These are phyloP conservation scores for Globisporangium abappressorium DNA, from an alignment of 352 stramenopile species.

Conservation along the genomic window DNA sequence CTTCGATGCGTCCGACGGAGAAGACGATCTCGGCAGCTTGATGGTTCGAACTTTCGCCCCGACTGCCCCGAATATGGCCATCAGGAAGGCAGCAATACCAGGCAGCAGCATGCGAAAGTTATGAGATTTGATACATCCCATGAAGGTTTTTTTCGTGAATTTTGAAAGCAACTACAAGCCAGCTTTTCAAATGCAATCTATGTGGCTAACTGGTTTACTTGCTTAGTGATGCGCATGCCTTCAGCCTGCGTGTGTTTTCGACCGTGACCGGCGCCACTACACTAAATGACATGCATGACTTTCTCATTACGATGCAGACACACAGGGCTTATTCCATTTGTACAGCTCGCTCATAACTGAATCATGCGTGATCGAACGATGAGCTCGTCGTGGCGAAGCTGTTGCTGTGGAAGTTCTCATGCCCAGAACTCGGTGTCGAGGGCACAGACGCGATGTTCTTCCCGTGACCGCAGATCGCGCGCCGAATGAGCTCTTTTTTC, in stretches of 20 bases:
- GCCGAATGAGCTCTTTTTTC: conserved; percentile 83
- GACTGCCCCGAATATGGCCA: not conserved
- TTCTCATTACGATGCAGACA: not conserved
- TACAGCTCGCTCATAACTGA: not conserved
- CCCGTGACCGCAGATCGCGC: conserved; percentile 73
- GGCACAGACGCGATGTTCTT: conserved; percentile 29
- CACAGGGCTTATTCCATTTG: not conserved
- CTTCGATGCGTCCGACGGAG: conserved; percentile 1
- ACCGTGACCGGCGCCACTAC: not conserved
- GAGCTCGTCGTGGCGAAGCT: conserved; percentile 19
- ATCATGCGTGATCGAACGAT: conserved; percentile 17
- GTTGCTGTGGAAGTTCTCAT: conserved; percentile 15
- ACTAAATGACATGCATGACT: not conserved
- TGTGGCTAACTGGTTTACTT: not conserved
- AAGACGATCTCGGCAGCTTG: conserved; percentile 9
- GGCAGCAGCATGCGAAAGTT: not conserved
- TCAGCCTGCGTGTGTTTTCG: not conserved
- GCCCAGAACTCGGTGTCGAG: conserved; percentile 16
- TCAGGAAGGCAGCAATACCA: not conserved
- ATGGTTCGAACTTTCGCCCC: conserved; percentile 12
- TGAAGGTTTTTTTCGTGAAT: not conserved
- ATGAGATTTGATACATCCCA: not conserved
- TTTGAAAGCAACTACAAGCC: not conserved
- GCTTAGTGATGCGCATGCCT: not conserved
- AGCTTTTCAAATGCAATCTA: not conserved